phyloP scores from a whole-genome alignment of 352 stramenopile species.

The Pythium guiyangense region DNA sequence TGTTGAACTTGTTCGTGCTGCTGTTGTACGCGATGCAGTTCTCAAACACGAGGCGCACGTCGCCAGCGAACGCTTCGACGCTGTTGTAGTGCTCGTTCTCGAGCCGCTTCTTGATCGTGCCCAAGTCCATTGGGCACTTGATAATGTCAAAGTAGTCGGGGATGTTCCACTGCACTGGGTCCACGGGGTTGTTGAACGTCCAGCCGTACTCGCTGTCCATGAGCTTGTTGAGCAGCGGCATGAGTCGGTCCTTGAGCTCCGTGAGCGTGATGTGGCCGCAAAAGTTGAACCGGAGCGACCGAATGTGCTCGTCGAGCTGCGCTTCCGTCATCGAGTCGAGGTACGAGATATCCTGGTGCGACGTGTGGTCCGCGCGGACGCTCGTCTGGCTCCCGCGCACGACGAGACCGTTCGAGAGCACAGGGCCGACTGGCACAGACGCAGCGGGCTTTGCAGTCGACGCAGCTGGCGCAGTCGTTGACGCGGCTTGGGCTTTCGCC shows the following conservation, averaged over 20 bases:
- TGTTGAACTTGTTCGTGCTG: constrained; percentile 88
- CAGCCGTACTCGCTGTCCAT: constrained; percentile 89
- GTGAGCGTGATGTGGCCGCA: constrained; percentile 79
- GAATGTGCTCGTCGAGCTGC: constrained; percentile 86
- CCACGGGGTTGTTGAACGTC: constrained; percentile 94
- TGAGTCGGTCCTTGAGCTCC: constrained; percentile 78
- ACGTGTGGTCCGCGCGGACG: constrained; percentile 51
- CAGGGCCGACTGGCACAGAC: constrained; percentile 2
- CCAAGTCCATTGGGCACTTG: constrained; percentile 98
- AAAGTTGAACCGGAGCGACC: constrained; percentile 87
- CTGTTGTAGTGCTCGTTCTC: constrained; percentile 94
- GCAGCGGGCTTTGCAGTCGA: not conserved
- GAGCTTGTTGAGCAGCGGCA: constrained; percentile 80
- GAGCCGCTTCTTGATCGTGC: constrained; percentile 96
- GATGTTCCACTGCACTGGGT: constrained; percentile 92
- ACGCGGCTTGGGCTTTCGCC: constrained; percentile 55
- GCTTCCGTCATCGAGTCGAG: constrained; percentile 84
- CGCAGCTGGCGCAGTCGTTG: constrained; percentile 3
- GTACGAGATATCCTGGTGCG: constrained; percentile 85
- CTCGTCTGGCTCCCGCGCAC: constrained; percentile 64
- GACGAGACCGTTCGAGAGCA: constrained; percentile 55
- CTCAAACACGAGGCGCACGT: constrained; percentile 88
- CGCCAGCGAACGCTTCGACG: constrained; percentile 79
- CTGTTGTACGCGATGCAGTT: constrained; percentile 90
- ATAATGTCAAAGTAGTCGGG: constrained; percentile 92